Conservation (phyloP, 202 grass and related monocot species). For the Elaeis oleifera region DNA sequence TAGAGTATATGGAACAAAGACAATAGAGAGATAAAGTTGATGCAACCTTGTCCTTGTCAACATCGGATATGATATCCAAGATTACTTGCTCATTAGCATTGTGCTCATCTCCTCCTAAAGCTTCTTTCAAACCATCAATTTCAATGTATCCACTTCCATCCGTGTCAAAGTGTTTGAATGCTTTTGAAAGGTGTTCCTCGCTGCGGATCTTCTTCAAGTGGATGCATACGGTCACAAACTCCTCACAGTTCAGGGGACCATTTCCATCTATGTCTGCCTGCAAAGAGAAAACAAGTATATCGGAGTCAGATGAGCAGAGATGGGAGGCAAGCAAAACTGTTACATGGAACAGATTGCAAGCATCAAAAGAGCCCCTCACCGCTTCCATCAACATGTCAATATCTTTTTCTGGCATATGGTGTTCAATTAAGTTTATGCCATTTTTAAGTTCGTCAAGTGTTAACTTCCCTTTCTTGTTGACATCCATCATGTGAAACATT, state of each 20-base stretch:
- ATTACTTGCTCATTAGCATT: slow-evolving; percentile 40
- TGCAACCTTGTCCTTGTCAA: slow-evolving; percentile 63
- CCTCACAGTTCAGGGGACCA: slow-evolving; percentile 54
- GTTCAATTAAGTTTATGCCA: slow-evolving; percentile 41
- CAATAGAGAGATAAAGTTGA: too few relatives aligned
- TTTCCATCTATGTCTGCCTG: slow-evolving; percentile 68
- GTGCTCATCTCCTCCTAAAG: slow-evolving; percentile 22
- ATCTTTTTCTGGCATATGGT: slow-evolving; percentile 45
- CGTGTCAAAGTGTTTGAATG: slow-evolving; percentile 67
- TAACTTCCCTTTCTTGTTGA: slow-evolving; percentile 52
- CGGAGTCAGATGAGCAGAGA: neutral
- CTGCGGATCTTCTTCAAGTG: slow-evolving; percentile 59
- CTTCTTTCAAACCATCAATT: slow-evolving; percentile 60
- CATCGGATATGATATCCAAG: slow-evolving; percentile 44
- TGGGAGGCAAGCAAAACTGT: neutral
- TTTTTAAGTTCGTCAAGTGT: slow-evolving; percentile 59
- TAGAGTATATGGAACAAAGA: too few relatives aligned
- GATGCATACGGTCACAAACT: slow-evolving; percentile 64
- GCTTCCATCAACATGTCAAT: slow-evolving; percentile 70
- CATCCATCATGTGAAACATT: slow-evolving; percentile 60
- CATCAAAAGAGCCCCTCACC: slow-evolving; percentile 25
- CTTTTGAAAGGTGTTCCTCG: slow-evolving; percentile 59
- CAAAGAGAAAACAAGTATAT: neutral
- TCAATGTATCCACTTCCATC: slow-evolving; percentile 61
- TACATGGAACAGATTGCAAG: neutral